A percentile compares a stretch with the other conserved stretches of the same genome.
Evolutionary conservation across 495 filamentous ascomycete species (phyloP).

Genomic region (Aspergillus mulundensis): DNA sequence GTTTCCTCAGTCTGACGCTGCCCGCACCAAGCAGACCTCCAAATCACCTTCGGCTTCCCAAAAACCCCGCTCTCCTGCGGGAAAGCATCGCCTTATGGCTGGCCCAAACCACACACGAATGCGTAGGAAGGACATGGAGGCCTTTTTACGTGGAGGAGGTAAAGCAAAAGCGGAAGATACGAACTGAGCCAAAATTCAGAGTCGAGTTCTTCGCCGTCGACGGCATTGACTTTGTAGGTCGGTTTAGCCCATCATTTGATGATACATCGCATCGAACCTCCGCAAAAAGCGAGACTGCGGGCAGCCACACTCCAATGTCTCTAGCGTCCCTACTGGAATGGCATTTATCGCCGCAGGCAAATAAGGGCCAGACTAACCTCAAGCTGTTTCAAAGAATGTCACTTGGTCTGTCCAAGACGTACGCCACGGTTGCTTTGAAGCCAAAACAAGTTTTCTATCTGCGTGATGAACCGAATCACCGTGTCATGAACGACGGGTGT

Average conservation of each 20-base stretch:
- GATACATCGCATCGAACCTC: constrained; percentile 17
- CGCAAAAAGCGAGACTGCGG: constrained; percentile 20
- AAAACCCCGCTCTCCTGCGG: constrained; percentile 26
- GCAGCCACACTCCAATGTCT: constrained; percentile 32
- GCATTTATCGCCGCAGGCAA: constrained; percentile 42
- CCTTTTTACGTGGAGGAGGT: constrained; percentile 45
- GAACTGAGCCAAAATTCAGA: constrained; percentile 29
- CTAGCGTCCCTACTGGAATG: constrained; percentile 46
- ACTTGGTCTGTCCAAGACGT: constrained; percentile 43
- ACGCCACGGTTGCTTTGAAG: constrained; percentile 42
- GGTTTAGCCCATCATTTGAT: background rate
- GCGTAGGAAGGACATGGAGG: constrained; percentile 44
- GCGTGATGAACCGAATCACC: constrained; percentile 22
- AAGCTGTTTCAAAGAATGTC: constrained; percentile 51
- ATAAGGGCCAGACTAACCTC: constrained; percentile 40
- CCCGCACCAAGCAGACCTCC: constrained; percentile 37
- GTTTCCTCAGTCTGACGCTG: constrained; percentile 42
- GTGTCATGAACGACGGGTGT: constrained; percentile 81
- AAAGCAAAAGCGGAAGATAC: constrained; percentile 32
- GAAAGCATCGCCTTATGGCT: constrained; percentile 42
- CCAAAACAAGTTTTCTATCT: constrained; percentile 38
- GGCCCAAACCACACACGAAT: constrained; percentile 35
- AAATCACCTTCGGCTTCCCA: constrained; percentile 21
- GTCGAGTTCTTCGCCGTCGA: constrained; percentile 54
- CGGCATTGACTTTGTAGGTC: constrained; percentile 39